phyloP scores from a whole-genome alignment of 2,329 filamentous ascomycete species.

The Pseudophaeomoniella oleicola region DNA sequence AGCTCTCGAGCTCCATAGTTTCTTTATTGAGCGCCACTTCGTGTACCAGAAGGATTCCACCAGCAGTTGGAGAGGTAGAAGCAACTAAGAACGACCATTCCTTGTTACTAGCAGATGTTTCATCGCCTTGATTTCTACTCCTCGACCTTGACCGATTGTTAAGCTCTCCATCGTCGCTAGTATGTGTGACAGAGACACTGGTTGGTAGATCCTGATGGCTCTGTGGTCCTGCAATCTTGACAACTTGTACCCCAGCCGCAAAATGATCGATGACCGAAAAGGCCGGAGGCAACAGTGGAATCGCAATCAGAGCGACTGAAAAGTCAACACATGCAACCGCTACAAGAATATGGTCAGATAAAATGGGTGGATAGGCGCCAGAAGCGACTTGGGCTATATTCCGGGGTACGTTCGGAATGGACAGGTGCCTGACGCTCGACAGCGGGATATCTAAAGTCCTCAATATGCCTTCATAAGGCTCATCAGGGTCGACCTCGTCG shows the following conservation, averaged over 20 bases:
- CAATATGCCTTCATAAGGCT: constrained; percentile 38
- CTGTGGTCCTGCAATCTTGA: constrained; percentile 30
- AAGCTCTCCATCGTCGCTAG: constrained; percentile 19
- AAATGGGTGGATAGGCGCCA: constrained; percentile 28
- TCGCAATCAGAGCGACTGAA: constrained; percentile 37
- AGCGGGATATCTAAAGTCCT: constrained; percentile 41
- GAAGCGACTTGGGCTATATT: constrained; percentile 13
- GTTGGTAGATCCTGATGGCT: constrained; percentile 36
- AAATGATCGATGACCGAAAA: constrained; percentile 20
- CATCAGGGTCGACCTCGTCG: constrained; percentile 41
- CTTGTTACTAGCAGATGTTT: constrained; percentile 8
- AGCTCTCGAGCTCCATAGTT: constrained; percentile 13
- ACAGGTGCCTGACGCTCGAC: constrained; percentile 38
- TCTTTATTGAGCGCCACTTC: constrained; percentile 22
- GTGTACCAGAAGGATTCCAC: constrained; percentile 29
- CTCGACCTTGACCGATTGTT: constrained; percentile 17
- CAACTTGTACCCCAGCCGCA: constrained; percentile 28
- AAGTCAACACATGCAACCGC: constrained; percentile 41
- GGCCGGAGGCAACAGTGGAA: constrained; percentile 40
- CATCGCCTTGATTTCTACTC: constrained; percentile 12
- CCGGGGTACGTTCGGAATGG: constrained; percentile 26
- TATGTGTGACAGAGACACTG: constrained; percentile 39
- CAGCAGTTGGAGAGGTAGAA: constrained; percentile 28
- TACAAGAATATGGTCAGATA: constrained; percentile 37
- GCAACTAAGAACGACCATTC: constrained; percentile 31